Evolutionary conservation across 768 basidiomycete species (phyloP), one percentile per base, ranked within the genome.

Genomic region (Kwoniella pini): DNA sequence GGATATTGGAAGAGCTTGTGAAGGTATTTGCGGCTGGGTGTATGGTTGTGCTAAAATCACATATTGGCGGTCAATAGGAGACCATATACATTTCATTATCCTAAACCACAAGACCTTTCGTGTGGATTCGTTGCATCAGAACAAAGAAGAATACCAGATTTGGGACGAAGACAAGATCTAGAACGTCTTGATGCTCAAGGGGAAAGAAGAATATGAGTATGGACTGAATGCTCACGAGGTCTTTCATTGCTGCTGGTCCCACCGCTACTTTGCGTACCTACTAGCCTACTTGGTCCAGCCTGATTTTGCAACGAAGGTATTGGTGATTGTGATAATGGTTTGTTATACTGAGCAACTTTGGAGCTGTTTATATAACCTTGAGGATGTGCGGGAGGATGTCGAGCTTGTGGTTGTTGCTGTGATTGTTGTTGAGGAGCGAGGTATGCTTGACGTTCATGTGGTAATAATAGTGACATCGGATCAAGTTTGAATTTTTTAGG

Each of bases 401-500:
- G n/a, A 2, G 26, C 12, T 27, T 43, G 50, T 24, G 39, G 50
- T 12, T 52, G 60, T 24, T 17, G 39, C n/a, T 30, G 53, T 56
- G 44, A 45, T 22, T 21, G 49, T 17, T 22, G 56, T n/a, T 58
- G 62, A 28, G 19, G 22, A 30, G 21, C 11, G 24, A 12, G 31
- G 42, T 26, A 40, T 15, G 46, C 46, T 28, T 60, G 54, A 15
- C 71, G 31, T 49, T 75, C 74, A 53, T 75, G 74, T 6, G 74
- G 74, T 2, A 75, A 58, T 4, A 75, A 54, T 13, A 75, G 36
- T 0, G 74, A 75, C 67, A 75, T 70, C 5, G 74, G 74, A 50
- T 75, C 74, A 7, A 75, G 57, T 38, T 72, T 75, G 69, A 75
- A 75, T 31, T 69, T 72, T 24, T 62, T 62, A 12, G 60, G 54